phyloP scores from a whole-genome alignment of 257 asterid genomes.

The Ilex aquifolium region DNA sequence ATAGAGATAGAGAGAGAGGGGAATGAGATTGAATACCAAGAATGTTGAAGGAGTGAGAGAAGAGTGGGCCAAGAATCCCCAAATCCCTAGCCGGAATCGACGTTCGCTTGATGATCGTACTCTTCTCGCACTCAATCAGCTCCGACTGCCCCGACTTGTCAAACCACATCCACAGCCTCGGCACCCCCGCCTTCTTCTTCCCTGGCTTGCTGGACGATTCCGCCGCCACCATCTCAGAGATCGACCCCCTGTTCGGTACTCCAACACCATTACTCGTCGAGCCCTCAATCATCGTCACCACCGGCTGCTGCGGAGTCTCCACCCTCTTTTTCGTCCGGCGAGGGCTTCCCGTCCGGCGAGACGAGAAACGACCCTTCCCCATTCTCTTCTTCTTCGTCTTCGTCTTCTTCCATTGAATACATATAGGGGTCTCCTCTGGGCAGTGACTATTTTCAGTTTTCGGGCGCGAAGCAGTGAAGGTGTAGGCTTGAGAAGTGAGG shows the following conservation, averaged over 20 bases:
- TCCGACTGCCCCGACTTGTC: conserved; percentile 87
- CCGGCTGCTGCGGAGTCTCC: no score
- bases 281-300: conserved; percentile 23
- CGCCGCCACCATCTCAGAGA: neutral
- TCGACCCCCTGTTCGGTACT: neutral
- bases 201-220: conserved; percentile 26
- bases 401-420: neutral
- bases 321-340: neutral
- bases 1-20: neutral
- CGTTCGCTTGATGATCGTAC: conserved; percentile 64
- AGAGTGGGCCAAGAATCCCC: conserved; percentile 93
- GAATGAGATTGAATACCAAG: conserved; percentile 41
- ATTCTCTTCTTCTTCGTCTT: conserved; percentile 6
- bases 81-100: conserved; percentile 88
- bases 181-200: conserved; percentile 75
- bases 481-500: no score
- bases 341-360: conserved; percentile 24
- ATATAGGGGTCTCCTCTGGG: no score
- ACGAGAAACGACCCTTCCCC: conserved; percentile 43
- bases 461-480: no score
- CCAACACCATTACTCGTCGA: conserved; percentile 23
- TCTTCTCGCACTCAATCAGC: conserved; percentile 86
- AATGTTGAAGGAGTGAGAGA: conserved; percentile 88
- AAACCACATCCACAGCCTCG: conserved; percentile 94
- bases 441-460: no score